These are phyloP conservation scores for Porphyrellus cyaneotinctus DNA, from an alignment of 768 basidiomycete genomes.

Conservation along the genomic window DNA sequence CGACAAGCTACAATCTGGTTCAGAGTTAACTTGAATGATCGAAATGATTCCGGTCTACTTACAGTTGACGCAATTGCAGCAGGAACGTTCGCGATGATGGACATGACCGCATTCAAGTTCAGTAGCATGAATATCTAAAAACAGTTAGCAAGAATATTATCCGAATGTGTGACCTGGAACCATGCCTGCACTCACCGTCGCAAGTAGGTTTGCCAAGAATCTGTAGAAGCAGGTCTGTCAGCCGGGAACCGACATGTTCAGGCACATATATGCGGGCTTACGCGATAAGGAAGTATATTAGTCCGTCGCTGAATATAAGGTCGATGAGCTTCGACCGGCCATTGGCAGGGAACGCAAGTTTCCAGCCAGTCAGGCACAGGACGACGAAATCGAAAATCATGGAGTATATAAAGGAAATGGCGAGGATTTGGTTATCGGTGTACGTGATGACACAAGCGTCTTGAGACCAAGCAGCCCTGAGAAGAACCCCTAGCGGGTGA, in stretches of 20 bases:
- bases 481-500: slow-evolving; percentile 43
- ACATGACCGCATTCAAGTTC: slow-evolving; percentile 68
- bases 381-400: slow-evolving; percentile 71
- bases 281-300: slow-evolving; percentile 72
- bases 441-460: slow-evolving; percentile 54
- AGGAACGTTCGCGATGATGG: slow-evolving; percentile 69
- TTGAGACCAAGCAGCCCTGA: slow-evolving; percentile 54
- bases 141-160: not conserved
- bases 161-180: not conserved
- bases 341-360: slow-evolving; percentile 45
- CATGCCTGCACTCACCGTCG: slow-evolving; percentile 33
- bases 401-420: slow-evolving; percentile 66
- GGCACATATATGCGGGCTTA: slow-evolving; percentile 33
- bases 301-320: slow-evolving; percentile 67
- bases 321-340: slow-evolving; percentile 55
- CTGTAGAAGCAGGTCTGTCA: slow-evolving; percentile 32
- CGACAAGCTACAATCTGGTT: slow-evolving; percentile 60
- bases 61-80: slow-evolving; percentile 69
- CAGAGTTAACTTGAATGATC: not conserved
- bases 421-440: slow-evolving; percentile 57
- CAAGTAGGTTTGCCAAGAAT: slow-evolving; percentile 63
- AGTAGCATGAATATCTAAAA: slow-evolving; percentile 57
- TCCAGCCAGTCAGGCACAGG: slow-evolving; percentile 56
- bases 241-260: not conserved
- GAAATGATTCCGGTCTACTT: slow-evolving; percentile 7